Evolutionary conservation across 139 green algal genomes (phyloP), one percentile per base, ranked within the genome.

Genomic region (Penium margaritaceum): DNA sequence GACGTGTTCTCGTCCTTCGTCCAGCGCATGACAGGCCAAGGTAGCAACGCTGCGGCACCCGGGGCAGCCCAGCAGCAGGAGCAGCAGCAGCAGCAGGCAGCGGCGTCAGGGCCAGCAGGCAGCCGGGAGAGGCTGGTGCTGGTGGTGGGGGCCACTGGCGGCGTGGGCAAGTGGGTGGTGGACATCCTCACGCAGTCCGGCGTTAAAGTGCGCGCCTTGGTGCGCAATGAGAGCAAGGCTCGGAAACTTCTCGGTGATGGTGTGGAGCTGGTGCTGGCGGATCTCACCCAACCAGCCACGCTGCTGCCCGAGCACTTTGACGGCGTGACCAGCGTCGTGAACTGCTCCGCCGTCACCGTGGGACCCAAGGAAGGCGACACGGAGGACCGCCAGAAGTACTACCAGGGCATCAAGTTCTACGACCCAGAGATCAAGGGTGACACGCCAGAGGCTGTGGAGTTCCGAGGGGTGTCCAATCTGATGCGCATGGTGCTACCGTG

Each of bases 291-390:
- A 80, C 76, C 57, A 0, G 43, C 77, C 37, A 96, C 87, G 61
- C 79, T 95, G 63, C 83, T 85, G 65, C 84, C 89, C 0, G 87
- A 89, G 37, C 83, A 87, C 60, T 91, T 95, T 38, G 55, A 70
- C 21, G 87, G 81, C 5, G 90, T 96, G 35, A 53, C 78, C 0
- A 34, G 73, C 2, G 77, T 96, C 30, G 74, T 96, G 19, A 85
- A 78, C 62, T 91, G 87, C 73, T 82, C 75, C 0, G 39, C 88
- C 14, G 82, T 86, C 55, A 91, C 89, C 71, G 86, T 96, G 29
- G 67, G 54, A 21, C 90, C 90, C 54, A 95, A 94, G 82, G 91
- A 96, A 75, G 91, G 91, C 0, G 91, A 96, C 81, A 89, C 80
- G 7, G 55, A 35, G 0, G 83, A 90, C 68, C 74, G 91, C 0